phyloP scores from a whole-genome alignment of 108 stramenopile species.

The Cyclotella atomus region DNA sequence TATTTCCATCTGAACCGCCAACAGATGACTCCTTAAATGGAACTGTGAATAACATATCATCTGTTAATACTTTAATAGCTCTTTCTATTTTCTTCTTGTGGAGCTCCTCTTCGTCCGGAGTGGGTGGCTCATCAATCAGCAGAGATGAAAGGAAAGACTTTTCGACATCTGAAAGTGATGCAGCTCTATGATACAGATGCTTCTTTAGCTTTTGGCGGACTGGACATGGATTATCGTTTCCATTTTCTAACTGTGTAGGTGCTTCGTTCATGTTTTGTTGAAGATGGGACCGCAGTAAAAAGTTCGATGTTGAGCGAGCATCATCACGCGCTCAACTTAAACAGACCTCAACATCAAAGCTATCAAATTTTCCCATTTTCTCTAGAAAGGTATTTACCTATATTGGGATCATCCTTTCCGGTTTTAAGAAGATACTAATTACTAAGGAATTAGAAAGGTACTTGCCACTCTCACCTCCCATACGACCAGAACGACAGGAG shows the following conservation, averaged over 20 bases:
- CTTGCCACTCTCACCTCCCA: no score
- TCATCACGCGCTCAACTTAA: no score
- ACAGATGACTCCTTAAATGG: not conserved
- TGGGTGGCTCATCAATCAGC: slow-evolving; percentile 20
- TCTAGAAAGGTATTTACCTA: not conserved
- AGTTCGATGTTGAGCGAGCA: no score
- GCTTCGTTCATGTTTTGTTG: not conserved
- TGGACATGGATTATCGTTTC: not conserved
- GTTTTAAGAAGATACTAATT: no score
- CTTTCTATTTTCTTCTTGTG: slow-evolving; percentile 22
- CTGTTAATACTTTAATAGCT: slow-evolving; percentile 18
- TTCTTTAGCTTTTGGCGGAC: slow-evolving; percentile 11
- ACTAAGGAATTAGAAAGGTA: no score
- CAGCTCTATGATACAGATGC: slow-evolving; percentile 5
- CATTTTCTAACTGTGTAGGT: not conserved
- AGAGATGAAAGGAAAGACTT: slow-evolving; percentile 25
- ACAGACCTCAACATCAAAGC: no score
- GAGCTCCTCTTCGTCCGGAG: not conserved
- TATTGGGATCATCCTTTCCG: no score
- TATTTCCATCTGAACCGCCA: not conserved
- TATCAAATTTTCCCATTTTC: no score
- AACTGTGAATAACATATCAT: slow-evolving; percentile 42
- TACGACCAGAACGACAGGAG: no score
- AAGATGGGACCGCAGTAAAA: no score
- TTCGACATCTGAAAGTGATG: slow-evolving; percentile 33